A percentile compares a stretch with the other conserved stretches of the same genome.
These are phyloP conservation scores for Pseudogymnoascus sp. DNA, from an alignment of 2,329 filamentous ascomycete species.

Conservation along the genomic window DNA sequence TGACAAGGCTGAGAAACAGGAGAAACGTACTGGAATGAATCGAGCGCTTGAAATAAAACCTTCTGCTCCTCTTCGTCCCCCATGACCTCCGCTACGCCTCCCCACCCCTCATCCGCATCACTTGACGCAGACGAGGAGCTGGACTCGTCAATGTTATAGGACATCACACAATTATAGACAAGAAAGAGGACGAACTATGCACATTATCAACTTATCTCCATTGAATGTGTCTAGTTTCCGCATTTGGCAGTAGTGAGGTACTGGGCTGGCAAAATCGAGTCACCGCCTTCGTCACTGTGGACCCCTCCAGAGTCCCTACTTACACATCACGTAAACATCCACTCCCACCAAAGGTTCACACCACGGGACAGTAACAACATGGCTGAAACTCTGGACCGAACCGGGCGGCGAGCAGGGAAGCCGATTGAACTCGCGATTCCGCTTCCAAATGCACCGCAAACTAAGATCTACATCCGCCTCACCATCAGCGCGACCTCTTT, in stretches of 20 bases:
- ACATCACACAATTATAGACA: slow-evolving; percentile 1
- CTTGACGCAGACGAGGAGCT: background rate
- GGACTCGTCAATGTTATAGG: slow-evolving; percentile 7
- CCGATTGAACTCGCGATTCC: slow-evolving; percentile 49
- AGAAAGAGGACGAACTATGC: slow-evolving; percentile 3
- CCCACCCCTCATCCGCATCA: slow-evolving; percentile 7
- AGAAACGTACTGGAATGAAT: slow-evolving; percentile 75
- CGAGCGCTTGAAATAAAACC: slow-evolving; percentile 74
- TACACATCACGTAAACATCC: background rate
- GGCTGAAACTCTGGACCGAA: background rate
- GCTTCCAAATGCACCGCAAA: slow-evolving; percentile 54
- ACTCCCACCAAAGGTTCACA: background rate
- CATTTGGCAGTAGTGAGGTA: slow-evolving; percentile 3
- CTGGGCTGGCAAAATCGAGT: background rate
- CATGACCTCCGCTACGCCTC: slow-evolving; percentile 28
- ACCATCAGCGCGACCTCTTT: slow-evolving; percentile 53
- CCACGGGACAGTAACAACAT: background rate
- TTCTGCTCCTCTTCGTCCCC: slow-evolving; percentile 73
- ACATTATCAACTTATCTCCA: background rate
- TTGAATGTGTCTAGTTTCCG: slow-evolving; percentile 1
- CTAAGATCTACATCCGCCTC: slow-evolving; percentile 55
- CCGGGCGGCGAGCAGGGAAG: background rate
- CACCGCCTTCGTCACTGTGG: slow-evolving; percentile 6
- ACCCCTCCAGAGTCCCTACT: slow-evolving; percentile 5
- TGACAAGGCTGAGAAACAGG: slow-evolving; percentile 3